These are phyloP conservation scores for Agrocybe pediades DNA, from an alignment of 768 basidiomycete genomes.

Conservation along the genomic window DNA sequence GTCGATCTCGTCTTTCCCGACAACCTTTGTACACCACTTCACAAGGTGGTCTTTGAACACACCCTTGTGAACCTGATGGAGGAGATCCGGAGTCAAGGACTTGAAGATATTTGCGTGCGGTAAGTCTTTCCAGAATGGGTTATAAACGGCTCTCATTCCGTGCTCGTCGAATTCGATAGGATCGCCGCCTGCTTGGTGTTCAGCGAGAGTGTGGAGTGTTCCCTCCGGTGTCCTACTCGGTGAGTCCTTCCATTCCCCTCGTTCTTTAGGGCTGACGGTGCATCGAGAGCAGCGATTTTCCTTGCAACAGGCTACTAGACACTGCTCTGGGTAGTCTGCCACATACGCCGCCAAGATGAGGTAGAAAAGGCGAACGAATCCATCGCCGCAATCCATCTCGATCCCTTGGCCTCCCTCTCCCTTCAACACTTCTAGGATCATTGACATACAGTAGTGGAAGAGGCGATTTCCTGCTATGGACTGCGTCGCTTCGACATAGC, in stretches of 20 bases:
- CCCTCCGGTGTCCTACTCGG: too few species aligned
- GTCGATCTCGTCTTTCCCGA: slow-evolving; percentile 12
- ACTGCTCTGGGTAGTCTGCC: slow-evolving; percentile 43
- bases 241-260: slow-evolving; percentile 12
- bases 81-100: slow-evolving; percentile 40
- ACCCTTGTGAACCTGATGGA: slow-evolving; percentile 53
- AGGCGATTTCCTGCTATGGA: slow-evolving; percentile 28
- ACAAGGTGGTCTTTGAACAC: slow-evolving; percentile 46
- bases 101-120: slow-evolving; percentile 42
- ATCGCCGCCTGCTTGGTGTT: background rate
- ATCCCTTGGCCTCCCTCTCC: slow-evolving; percentile 30
- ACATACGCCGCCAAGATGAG: slow-evolving; percentile 40
- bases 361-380: slow-evolving; percentile 26
- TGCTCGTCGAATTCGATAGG: slow-evolving; percentile 13
- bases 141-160: slow-evolving; percentile 12
- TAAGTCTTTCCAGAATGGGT: slow-evolving; percentile 42
- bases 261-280: slow-evolving; percentile 10
- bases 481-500: slow-evolving; percentile 26
- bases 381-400: slow-evolving; percentile 31
- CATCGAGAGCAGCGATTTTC: slow-evolving; percentile 23
- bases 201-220: background rate
- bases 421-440: slow-evolving; percentile 22
- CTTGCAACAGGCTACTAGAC: slow-evolving; percentile 28
- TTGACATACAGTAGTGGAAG: slow-evolving; percentile 33
- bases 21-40: slow-evolving; percentile 27